Evolutionary conservation across 1,284 basidiomycete genomes (phyloP), one percentile per base, ranked within the genome.

Genomic region (Tetrapyrgos nigripes): DNA sequence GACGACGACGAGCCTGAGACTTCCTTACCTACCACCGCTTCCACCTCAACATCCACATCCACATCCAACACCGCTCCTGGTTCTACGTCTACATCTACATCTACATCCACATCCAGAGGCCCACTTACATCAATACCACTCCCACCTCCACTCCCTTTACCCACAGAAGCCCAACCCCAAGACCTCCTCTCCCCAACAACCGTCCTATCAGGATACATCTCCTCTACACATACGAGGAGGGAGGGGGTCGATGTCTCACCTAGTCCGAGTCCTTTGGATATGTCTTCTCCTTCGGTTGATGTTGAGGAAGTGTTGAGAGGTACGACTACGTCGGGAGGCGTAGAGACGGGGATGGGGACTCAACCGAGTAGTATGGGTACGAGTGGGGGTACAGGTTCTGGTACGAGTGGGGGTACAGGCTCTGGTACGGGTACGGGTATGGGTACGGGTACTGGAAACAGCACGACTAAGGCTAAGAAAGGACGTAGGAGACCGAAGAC

Each of bases 41-140:
- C 69, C 19, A 63, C 65, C 19, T 67, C 63, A n/a, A 64, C 69
- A 21, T n/a, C n/a, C n/a, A 70, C 70, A 66, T 67, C 68, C 23
- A 66, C 56, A 23, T 68, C 65, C 3, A 66, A 69, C 51, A 47
- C 59, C 13, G 31, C 45, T 17, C 66, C 62, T 24, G 23, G 33
- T n/a, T n/a, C n/a, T n/a, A n/a, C n/a, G n/a, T n/a, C n/a, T n/a
- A n/a, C n/a, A n/a, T n/a, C n/a, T n/a, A n/a, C n/a, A n/a, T n/a
- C n/a, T n/a, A n/a, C n/a, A n/a, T n/a, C n/a, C n/a, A n/a, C n/a
- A n/a, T n/a, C n/a, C n/a, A n/a, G n/a, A n/a, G n/a, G n/a, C n/a
- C n/a, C 37, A 40, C 49, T 28, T n/a, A 11, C 49, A 4, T 23
- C 49, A 19, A 21, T 51, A 3, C 19, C 24, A 37, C 23, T 19